A percentile compares a stretch with the other conserved stretches of the same genome.
Conservation (phyloP, 2,329 filamentous ascomycete genomes). For the Aspergillus pseudoglaucus region DNA sequence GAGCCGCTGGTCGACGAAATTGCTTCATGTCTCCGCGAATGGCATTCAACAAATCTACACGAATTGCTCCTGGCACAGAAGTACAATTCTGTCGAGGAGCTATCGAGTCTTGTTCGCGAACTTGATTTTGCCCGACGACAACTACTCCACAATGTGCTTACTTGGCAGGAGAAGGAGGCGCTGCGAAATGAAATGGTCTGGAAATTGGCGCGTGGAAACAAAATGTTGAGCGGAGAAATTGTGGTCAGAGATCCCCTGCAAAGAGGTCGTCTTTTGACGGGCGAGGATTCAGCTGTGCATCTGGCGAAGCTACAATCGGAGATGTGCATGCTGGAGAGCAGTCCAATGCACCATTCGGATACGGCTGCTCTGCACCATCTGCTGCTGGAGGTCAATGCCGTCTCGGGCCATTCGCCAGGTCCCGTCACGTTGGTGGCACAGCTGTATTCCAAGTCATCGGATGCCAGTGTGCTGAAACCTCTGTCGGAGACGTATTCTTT, state of each 20-base stretch:
- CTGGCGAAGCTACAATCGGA: constrained; percentile 86
- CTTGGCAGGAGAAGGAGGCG: constrained; percentile 69
- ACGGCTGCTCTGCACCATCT: constrained; percentile 70
- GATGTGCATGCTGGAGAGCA: constrained; percentile 87
- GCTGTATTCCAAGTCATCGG: constrained; percentile 64
- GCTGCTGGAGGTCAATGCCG: constrained; percentile 74
- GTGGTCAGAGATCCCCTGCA: constrained; percentile 86
- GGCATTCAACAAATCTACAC: constrained; percentile 96
- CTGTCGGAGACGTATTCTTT: constrained; percentile 80
- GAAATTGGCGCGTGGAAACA: constrained; percentile 91
- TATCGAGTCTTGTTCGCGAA: constrained; percentile 72
- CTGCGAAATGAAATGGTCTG: constrained; percentile 88
- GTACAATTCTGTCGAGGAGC: constrained; percentile 72
- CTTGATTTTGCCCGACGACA: constrained; percentile 82
- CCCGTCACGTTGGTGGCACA: constrained; percentile 70
- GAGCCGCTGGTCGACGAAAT: constrained; percentile 97
- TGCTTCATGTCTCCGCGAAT: constrained; percentile 90
- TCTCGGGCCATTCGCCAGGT: constrained; percentile 69
- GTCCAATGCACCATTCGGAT: constrained; percentile 62
- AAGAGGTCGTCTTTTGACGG: constrained; percentile 77
- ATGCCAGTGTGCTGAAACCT: constrained; percentile 56
- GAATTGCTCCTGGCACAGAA: constrained; percentile 77
- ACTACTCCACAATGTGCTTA: constrained; percentile 89
- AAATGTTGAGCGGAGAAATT: constrained; percentile 85
- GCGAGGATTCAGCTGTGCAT: constrained; percentile 87